A percentile compares a stretch with the other conserved stretches of the same genome.
Conservation (phyloP, 441 rosid species). For the Lepidium campestre region DNA sequence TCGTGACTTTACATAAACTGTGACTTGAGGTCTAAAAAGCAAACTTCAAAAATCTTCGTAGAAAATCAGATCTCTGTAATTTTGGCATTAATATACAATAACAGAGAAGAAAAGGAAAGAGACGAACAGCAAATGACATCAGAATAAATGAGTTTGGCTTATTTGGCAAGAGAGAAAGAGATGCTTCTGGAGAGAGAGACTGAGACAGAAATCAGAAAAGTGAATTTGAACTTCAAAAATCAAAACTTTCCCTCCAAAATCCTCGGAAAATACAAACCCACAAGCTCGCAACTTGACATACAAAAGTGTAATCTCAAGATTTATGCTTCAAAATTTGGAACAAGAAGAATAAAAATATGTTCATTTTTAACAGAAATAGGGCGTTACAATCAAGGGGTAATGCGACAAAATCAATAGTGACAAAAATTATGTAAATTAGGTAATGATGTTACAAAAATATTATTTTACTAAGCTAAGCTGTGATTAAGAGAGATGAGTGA, state of each 20-base stretch:
- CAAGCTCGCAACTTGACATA: neutral
- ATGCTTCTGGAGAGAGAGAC: neutral
- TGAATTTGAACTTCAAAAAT: constrained; percentile 12
- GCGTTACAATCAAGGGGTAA: neutral
- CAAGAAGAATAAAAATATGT: neutral
- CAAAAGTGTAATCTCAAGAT: neutral
- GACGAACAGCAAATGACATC: neutral
- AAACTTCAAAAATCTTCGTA: neutral
- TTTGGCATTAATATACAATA: constrained; percentile 2
- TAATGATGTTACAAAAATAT: neutral
- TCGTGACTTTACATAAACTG: constrained; percentile 15
- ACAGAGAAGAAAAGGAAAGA: neutral
- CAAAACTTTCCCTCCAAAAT: constrained; percentile 25
- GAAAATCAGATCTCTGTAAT: constrained; percentile 4
- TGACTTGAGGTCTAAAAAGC: neutral
- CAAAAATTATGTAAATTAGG: neutral
- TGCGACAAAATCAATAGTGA: neutral
- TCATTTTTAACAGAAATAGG: neutral
- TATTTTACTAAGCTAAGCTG: neutral
- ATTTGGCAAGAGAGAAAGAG: neutral
- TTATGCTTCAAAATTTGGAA: neutral
- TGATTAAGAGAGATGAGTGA: constrained; percentile 3
- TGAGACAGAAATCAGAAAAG: neutral
- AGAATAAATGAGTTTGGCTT: constrained; percentile 4
- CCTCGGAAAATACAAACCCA: constrained; percentile 12